A percentile compares a stretch with the other conserved stretches of the same genome.
Conservation (phyloP, 2,329 filamentous ascomycete genomes). For the Trichoderma sp. region DNA sequence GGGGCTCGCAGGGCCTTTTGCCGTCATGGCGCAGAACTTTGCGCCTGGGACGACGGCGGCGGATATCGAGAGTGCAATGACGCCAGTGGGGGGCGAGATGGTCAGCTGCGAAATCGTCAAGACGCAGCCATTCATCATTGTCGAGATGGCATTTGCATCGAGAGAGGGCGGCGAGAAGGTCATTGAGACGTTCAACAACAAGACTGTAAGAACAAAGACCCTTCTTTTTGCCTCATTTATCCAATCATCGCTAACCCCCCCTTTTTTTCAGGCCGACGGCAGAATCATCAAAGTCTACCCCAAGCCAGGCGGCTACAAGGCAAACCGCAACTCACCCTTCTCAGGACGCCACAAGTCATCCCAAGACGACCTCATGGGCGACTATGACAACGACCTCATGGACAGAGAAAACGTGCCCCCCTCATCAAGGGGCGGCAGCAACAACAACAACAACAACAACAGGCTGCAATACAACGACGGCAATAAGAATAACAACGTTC, state of each 20-base stretch:
- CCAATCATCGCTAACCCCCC: background rate
- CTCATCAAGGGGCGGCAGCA: constrained; percentile 35
- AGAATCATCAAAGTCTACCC: constrained; percentile 71
- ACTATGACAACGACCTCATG: constrained; percentile 52
- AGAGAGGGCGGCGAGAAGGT: constrained; percentile 73
- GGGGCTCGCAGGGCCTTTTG: constrained; percentile 71
- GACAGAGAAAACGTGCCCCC: constrained; percentile 33
- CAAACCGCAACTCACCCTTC: constrained; percentile 43
- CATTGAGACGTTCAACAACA: constrained; percentile 74
- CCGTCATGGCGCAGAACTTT: constrained; percentile 78
- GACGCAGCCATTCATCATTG: constrained; percentile 70
- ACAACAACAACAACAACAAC: constrained; percentile 42
- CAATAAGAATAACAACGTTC: constrained; percentile 32
- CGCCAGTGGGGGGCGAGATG: constrained; percentile 70
- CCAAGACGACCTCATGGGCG: constrained; percentile 47
- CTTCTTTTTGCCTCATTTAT: too few species aligned
- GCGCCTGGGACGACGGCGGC: constrained; percentile 78
- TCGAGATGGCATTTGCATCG: constrained; percentile 74
- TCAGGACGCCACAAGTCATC: constrained; percentile 34
- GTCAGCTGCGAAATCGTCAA: constrained; percentile 68
- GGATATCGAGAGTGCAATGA: constrained; percentile 81
- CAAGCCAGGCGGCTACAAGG: constrained; percentile 61
- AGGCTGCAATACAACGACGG: constrained; percentile 52
- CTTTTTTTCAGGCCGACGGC: constrained; percentile 64
- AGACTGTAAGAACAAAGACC: constrained; percentile 62